phyloP scores from a whole-genome alignment of 495 filamentous ascomycete species.

The Hypomontagnella submonticulosa region DNA sequence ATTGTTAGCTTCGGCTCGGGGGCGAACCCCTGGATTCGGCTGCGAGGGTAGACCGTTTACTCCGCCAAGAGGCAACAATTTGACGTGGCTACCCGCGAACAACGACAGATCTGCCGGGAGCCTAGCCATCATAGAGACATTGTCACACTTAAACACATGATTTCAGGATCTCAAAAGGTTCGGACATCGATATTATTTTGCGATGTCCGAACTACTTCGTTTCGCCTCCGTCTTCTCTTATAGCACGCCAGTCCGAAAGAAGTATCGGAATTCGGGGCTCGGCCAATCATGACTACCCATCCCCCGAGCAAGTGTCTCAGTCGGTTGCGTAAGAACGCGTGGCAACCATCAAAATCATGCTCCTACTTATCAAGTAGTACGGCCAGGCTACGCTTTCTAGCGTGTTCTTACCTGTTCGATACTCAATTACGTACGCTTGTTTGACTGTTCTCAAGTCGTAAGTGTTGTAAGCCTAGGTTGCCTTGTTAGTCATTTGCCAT shows the following conservation, averaged over 20 bases:
- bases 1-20: conserved; percentile 17
- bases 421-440: conserved; percentile 28
- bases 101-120: conserved; percentile 8
- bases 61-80: conserved; percentile 25
- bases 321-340: conserved; percentile 34
- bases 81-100: conserved; percentile 17
- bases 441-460: conserved; percentile 30
- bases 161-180: conserved; percentile 1
- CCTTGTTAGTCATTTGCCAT: conserved; percentile 37
- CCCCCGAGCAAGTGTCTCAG: conserved; percentile 6
- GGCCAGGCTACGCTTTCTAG: conserved; percentile 35
- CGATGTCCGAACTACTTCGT: conserved; percentile 8
- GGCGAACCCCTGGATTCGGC: conserved; percentile 17
- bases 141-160: conserved; percentile 25
- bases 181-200: conserved; percentile 13
- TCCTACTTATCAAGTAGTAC: neutral
- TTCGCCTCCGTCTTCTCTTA: conserved; percentile 27
- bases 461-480: conserved; percentile 13
- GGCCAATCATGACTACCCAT: conserved; percentile 28
- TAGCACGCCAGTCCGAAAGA: conserved; percentile 7
- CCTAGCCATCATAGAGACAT: conserved; percentile 4
- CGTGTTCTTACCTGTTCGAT: conserved; percentile 36
- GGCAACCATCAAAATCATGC: conserved; percentile 30
- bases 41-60: conserved; percentile 7
- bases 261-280: conserved; percentile 16